Evolutionary conservation across 2,329 filamentous ascomycete species (phyloP), one percentile per base, ranked within the genome.

Genomic region (Plenodomus tracheiphilus): DNA sequence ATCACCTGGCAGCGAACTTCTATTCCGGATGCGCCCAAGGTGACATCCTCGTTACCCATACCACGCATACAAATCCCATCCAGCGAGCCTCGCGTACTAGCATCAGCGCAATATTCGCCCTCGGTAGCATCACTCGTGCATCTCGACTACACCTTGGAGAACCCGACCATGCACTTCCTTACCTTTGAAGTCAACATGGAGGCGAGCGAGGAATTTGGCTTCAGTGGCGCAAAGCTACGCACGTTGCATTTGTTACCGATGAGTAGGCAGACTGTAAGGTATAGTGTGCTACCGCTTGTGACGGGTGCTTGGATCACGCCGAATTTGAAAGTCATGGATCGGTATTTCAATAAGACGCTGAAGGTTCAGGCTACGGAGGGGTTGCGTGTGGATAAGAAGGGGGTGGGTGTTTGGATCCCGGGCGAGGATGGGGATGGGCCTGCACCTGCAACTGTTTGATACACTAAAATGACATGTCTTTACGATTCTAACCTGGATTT

Each of bases 161-260:
- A 99, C 69, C 89, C 92, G 0, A 97, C 93, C 0, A 88, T 86
- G 69, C 94, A 99, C 71, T 95, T 96, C 73, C 82, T 99, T 41
- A 96, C 92, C 0, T 99, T 99, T 74, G 91, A 89, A 22, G 73
- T 97, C 41, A 85, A 81, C 20, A 96, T 99, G 91, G 93, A 99
- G 61, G 88, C 91, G 2, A 93, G 85, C 68, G 91, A 96, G 56
- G 84, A 91, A 44, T 97, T 97, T 73, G 93, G 91, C 0, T 97
- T 99, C 72, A 91, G 89, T 7, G 94, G 94, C 0, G 79, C 89
- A 2, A 97, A 97, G 75, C 81, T 88, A 57, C 86, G 85, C 11
- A 87, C 87, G 1, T 62, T 97, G 43, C 90, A 94, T 65, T 76
- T 97, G 36, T 81, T 96, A 39, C 94, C 94, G 0, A 77, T 96